Evolutionary conservation across 176 grass and related monocot genomes (phyloP), one percentile per base, ranked within the genome.

Genomic region (Hordeum marinum): DNA sequence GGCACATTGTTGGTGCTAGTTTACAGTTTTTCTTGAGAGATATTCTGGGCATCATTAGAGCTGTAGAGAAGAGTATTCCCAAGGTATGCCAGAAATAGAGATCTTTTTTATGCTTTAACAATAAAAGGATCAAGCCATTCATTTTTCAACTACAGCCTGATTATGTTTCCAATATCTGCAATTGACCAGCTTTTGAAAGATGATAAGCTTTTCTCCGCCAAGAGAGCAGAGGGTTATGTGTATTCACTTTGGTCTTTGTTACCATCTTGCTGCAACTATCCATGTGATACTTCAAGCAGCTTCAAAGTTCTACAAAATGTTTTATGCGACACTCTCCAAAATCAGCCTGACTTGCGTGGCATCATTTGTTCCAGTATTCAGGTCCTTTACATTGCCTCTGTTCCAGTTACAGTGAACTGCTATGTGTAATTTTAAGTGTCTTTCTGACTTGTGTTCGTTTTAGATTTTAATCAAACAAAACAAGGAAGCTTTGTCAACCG

Each of bases 381-480:
- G 93, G 96, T 94, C 32, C 60, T 86, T 88, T 20, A 70, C 78
- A 37, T 74, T 60, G 23, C 21, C 80, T 32, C 67, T 75, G 52
- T 79, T 88, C 68, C 80, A 75, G 23, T 76, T 70, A 72, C 59
- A 76, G 7, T 4, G 8, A 43, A 84, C 42, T 63, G n/a, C 35
- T 76, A 24, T 88, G 18, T 79, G 18, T 79, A 35, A 43, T 50
- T 84, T n/a, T 43, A 50, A 29, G 54, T 36, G 83, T 48, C 78
- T 4, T 31, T 83, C 75, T 79, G 58, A 80, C 31, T 87, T 68
- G 73, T 78, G 40, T 80, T 81, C 13, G 5, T 73, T 87, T 43
- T 92, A 99, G 96, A 80, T 82, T 89, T 80, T 99, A 80, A 94
- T 99, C 81, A 90, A 92, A 87, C 96, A 99, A 87, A 99, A 99